Base-by-base conservation (phyloP, 2,329 filamentous ascomycete species). In the Seiridium cupressi region DNA sequence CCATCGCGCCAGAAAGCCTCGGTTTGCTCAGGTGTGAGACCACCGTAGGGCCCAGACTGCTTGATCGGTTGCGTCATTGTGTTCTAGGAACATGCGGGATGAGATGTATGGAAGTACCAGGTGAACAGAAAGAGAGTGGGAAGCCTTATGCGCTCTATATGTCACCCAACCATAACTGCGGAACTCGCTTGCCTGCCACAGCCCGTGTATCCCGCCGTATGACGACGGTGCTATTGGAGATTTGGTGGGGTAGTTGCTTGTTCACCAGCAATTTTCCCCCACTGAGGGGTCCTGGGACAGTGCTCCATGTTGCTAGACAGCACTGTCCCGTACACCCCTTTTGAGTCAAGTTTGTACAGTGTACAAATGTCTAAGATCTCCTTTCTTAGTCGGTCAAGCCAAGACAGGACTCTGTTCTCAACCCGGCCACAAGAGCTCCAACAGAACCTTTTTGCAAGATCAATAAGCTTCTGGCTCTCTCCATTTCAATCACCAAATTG, bases 1-100 rank as follows among this genome's bases (percentile, higher is more conserved):
- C 95, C 95, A 78, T 98, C 91, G 55, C 85, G 80, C 67, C 89
- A 74, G 81, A 96, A 98, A 69, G 83, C 80, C 54, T 83, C 73
- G 51, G 95, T 78, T 72, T 97, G 93, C 38, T 84, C 81, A 48
- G 86, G 75, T 13, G 89, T 89, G 60, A 97, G 89, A 60, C 89
- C 89, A 32, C 66, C 68, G 59, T 69, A 73, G 63, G 62, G 62
- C 11, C 61, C 55, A 13, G 51, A 36, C 61, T 51, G 18, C 63
- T 34, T 58, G 48, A 64, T 51, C 62, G 67, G 68, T 2, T 54
- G 61, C 53, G 53, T 32, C 42, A 36, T 51, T 10, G 18, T 57
- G 35, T 13, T 42, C 38, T 13, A 13, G 38, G 7, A 26, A 26
- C 18, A 26, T 1, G 18, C 18, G 18, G 18, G 18, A 26, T 26